Evolutionary conservation across 208 protist genomes (phyloP).

Genomic region (Sergeia podlipaevii): DNA sequence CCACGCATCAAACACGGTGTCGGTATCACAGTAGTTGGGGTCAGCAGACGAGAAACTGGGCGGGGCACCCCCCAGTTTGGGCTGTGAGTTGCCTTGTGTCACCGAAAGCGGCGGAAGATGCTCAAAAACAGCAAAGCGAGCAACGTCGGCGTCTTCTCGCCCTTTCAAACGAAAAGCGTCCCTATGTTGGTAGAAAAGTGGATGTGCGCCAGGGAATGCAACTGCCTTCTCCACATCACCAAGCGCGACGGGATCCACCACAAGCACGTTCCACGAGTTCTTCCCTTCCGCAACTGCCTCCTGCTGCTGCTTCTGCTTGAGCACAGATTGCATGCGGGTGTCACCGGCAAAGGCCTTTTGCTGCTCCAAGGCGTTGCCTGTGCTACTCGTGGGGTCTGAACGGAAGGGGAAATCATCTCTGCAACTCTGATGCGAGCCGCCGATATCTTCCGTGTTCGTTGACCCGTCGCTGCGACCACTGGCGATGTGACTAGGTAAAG

Average conservation of each 20-base stretch:
- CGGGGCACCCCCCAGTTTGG: neutral
- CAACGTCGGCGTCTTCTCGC: neutral
- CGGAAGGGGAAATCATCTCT: slow-evolving; percentile 9
- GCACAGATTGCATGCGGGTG: slow-evolving; percentile 14
- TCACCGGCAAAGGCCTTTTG: slow-evolving; percentile 29
- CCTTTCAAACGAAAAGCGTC: neutral
- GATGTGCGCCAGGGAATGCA: slow-evolving; percentile 52
- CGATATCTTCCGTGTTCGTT: neutral
- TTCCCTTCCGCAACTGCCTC: slow-evolving; percentile 20
- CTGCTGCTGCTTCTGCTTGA: slow-evolving; percentile 15
- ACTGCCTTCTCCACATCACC: slow-evolving; percentile 27
- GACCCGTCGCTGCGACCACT: too few relatives aligned
- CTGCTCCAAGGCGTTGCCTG: slow-evolving; percentile 29
- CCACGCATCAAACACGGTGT: too few relatives aligned
- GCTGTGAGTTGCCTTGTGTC: too few relatives aligned
- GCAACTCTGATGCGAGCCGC: too few relatives aligned
- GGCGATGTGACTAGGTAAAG: too few relatives aligned
- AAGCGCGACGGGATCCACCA: slow-evolving; percentile 53
- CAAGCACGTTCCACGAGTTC: slow-evolving; percentile 44
- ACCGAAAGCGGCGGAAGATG: too few relatives aligned
- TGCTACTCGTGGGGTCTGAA: slow-evolving; percentile 28
- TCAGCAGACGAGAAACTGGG: neutral
- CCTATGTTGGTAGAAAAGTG: slow-evolving; percentile 53
- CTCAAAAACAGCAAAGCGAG: neutral
- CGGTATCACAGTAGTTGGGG: neutral